Evolutionary conservation across 2,329 filamentous ascomycete genomes (phyloP).

Genomic region (Raffaelea ambrosiae): DNA sequence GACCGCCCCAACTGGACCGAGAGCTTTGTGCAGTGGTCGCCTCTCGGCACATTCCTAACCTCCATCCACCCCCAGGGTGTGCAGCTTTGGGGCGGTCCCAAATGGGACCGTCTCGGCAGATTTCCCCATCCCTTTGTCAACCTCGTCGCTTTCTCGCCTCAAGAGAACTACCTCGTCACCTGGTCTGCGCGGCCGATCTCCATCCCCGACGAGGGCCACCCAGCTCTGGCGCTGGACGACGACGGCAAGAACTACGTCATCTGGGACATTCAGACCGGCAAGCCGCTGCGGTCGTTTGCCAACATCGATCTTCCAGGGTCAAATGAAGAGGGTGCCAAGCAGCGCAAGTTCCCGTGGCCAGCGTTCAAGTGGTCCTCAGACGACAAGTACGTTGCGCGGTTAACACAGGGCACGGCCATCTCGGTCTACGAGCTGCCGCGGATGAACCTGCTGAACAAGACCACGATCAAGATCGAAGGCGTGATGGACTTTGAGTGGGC

Average conservation of each 20-base stretch:
- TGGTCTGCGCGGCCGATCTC: slow-evolving; percentile 94
- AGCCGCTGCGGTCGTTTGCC: slow-evolving; percentile 86
- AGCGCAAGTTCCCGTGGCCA: slow-evolving; percentile 91
- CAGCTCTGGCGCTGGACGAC: slow-evolving; percentile 78
- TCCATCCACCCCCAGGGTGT: slow-evolving; percentile 95
- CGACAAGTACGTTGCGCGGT: slow-evolving; percentile 90
- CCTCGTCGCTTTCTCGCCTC: slow-evolving; percentile 89
- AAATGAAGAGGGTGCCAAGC: slow-evolving; percentile 54
- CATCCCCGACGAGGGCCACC: slow-evolving; percentile 80
- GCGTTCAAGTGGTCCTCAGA: slow-evolving; percentile 99
- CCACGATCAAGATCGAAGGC: slow-evolving; percentile 90
- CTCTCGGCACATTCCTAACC: slow-evolving; percentile 84
- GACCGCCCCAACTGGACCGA: slow-evolving; percentile 97
- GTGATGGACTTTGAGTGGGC: slow-evolving; percentile 98
- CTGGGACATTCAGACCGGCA: slow-evolving; percentile 87
- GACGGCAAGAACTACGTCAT: slow-evolving; percentile 99
- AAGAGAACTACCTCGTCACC: slow-evolving; percentile 87
- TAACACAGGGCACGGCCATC: slow-evolving; percentile 81
- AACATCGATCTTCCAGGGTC: slow-evolving; percentile 70
- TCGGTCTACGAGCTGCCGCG: slow-evolving; percentile 92
- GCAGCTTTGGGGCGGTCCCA: slow-evolving; percentile 88
- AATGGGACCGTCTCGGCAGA: slow-evolving; percentile 83
- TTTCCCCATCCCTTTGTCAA: slow-evolving; percentile 96
- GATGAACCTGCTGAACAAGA: slow-evolving; percentile 83
- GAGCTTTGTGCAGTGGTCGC: slow-evolving; percentile 96